These are phyloP conservation scores for Actinomucor elegans DNA, from an alignment of 371 early-diverging fungal species.

Conservation along the genomic window DNA sequence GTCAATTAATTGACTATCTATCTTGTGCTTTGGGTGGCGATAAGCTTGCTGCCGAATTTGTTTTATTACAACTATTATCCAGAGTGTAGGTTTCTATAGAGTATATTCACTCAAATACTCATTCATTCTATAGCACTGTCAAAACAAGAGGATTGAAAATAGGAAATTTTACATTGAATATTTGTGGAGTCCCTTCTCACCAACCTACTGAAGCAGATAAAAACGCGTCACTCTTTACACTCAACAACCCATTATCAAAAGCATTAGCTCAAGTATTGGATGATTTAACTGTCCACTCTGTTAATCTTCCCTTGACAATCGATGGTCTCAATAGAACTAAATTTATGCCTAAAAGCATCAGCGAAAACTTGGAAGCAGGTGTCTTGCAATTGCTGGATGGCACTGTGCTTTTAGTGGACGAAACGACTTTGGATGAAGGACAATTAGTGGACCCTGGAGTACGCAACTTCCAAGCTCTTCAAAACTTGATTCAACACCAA, in stretches of 20 bases:
- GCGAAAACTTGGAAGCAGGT: slow-evolving; percentile 55
- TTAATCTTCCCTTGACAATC: slow-evolving; percentile 52
- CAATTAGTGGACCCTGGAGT: slow-evolving; percentile 57
- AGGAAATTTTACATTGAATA: slow-evolving; percentile 48
- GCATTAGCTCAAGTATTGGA: slow-evolving; percentile 23
- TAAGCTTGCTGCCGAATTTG: slow-evolving; percentile 56
- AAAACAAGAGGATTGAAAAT: slow-evolving; percentile 43
- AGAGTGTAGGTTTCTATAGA: slow-evolving; percentile 47
- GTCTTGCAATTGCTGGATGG: slow-evolving; percentile 58
- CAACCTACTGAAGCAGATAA: slow-evolving; percentile 9
- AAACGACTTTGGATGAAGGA: slow-evolving; percentile 64
- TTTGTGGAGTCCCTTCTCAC: slow-evolving; percentile 36
- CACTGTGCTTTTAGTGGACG: slow-evolving; percentile 59
- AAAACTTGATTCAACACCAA: slow-evolving; percentile 53
- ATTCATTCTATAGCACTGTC: slow-evolving; percentile 20
- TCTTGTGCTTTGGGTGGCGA: slow-evolving; percentile 53
- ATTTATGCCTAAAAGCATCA: slow-evolving; percentile 54
- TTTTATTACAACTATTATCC: slow-evolving; percentile 58
- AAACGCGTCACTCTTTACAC: background rate
- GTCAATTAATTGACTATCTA: slow-evolving; percentile 52
- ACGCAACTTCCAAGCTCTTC: slow-evolving; percentile 59
- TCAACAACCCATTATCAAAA: slow-evolving; percentile 17
- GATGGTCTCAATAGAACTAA: slow-evolving; percentile 45
- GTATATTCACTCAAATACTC: background rate
- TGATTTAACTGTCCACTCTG: slow-evolving; percentile 45